These are phyloP conservation scores for Fusarium keratoplasticum DNA, from an alignment of 2,329 filamentous ascomycete genomes.

Conservation along the genomic window DNA sequence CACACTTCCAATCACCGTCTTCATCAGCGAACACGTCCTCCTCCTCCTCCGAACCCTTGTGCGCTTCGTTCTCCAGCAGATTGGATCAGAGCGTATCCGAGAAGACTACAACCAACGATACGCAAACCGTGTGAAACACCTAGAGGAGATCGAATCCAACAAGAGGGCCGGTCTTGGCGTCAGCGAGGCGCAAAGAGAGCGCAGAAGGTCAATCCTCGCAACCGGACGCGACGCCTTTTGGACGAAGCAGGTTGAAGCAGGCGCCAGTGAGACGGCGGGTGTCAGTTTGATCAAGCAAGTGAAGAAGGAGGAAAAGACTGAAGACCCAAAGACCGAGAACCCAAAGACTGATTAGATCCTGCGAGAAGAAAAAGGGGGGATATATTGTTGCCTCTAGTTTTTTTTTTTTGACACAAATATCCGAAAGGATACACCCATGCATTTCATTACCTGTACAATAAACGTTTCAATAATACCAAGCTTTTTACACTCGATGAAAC, in stretches of 20 bases:
- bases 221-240: constrained; percentile 52
- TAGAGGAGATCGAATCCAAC: constrained; percentile 56
- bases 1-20: constrained; percentile 75
- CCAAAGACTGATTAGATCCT: constrained; percentile 30
- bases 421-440: background rate
- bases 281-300: constrained; percentile 50
- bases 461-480: background rate
- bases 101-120: constrained; percentile 55
- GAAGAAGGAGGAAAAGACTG: constrained; percentile 35
- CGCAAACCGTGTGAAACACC: constrained; percentile 49
- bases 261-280: constrained; percentile 50
- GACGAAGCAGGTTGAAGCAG: constrained; percentile 56
- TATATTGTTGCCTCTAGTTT: background rate
- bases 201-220: constrained; percentile 52
- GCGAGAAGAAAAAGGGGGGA: background rate
- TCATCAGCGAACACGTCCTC: constrained; percentile 80
- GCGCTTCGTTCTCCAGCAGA: constrained; percentile 50
- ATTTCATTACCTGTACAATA: background rate
- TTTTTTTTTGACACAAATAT: background rate
- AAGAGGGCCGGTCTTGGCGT: constrained; percentile 49
- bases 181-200: constrained; percentile 51
- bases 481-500: background rate
- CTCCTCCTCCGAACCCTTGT: constrained; percentile 66
- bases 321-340: constrained; percentile 4
- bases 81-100: constrained; percentile 56